These are phyloP conservation scores for Penicillium digitatum DNA, from an alignment of 2,329 filamentous ascomycete species.

Conservation along the genomic window DNA sequence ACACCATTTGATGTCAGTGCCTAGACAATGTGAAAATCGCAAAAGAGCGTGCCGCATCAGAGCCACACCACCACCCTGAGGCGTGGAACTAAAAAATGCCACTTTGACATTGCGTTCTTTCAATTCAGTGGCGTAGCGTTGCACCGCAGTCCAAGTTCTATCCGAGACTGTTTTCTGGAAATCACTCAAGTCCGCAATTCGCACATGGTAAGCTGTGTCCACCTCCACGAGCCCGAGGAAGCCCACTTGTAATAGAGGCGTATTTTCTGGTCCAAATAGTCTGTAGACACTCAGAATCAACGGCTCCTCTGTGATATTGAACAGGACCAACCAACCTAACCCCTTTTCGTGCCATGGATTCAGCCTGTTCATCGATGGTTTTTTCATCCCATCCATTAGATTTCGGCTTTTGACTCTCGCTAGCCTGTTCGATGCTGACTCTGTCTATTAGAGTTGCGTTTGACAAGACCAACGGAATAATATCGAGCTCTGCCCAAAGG, in stretches of 20 bases:
- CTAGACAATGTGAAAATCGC: conserved; percentile 63
- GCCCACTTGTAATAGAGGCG: conserved; percentile 63
- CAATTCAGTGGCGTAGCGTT: conserved; percentile 60
- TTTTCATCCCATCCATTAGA: conserved; percentile 47
- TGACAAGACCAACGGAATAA: conserved; percentile 65
- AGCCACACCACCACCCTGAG: conserved; percentile 77
- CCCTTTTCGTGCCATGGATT: conserved; percentile 76
- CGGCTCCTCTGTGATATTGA: not conserved
- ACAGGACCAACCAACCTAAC: conserved; percentile 52
- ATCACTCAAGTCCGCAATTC: conserved; percentile 54
- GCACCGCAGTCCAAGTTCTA: conserved; percentile 62
- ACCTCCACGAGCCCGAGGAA: conserved; percentile 67
- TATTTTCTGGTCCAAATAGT: conserved; percentile 67
- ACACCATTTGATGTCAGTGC: conserved; percentile 70
- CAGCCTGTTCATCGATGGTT: conserved; percentile 73
- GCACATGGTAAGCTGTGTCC: conserved; percentile 62
- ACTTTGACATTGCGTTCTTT: conserved; percentile 63
- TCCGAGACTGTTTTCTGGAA: conserved; percentile 59
- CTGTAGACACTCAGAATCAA: conserved; percentile 38
- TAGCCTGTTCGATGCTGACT: conserved; percentile 18
- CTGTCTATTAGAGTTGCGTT: conserved; percentile 22
- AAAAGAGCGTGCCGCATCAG: conserved; percentile 77
- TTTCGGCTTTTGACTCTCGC: conserved; percentile 15
- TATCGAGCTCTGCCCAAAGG: conserved; percentile 72
- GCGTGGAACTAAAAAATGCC: conserved; percentile 75